Conservation (phyloP, 2,329 filamentous ascomycete species). For the Diaporthe citri region DNA sequence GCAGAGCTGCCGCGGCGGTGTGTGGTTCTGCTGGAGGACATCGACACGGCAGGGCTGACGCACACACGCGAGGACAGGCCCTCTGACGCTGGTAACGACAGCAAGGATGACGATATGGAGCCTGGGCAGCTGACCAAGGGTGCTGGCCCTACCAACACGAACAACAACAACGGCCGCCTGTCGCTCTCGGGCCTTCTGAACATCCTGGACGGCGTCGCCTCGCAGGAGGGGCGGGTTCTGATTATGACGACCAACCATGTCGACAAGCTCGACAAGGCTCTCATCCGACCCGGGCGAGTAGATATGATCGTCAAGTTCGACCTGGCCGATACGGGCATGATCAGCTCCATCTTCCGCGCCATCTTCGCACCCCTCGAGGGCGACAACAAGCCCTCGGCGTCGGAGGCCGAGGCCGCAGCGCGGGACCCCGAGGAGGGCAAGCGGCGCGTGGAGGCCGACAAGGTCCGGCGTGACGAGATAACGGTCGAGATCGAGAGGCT, state of each 20-base stretch:
- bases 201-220: conserved; percentile 80
- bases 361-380: conserved; percentile 67
- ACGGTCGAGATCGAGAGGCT: conserved; percentile 58
- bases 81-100: conserved; percentile 31
- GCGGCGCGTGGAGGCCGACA: conserved; percentile 47
- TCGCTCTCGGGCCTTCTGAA: conserved; percentile 85
- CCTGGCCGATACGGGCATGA: conserved; percentile 66
- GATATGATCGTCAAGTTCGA: conserved; percentile 71
- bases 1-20: conserved; percentile 76
- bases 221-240: conserved; percentile 72
- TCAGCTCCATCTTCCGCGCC: conserved; percentile 66
- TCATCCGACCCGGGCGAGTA: conserved; percentile 73
- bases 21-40: conserved; percentile 81
- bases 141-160: conserved; percentile 36
- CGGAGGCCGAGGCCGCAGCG: conserved; percentile 40
- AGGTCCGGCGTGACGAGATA: conserved; percentile 51
- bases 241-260: conserved; percentile 77
- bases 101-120: conserved; percentile 41
- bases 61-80: conserved; percentile 63
- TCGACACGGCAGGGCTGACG: conserved; percentile 79
- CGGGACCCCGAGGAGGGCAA: conserved; percentile 48
- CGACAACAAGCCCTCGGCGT: conserved; percentile 53
- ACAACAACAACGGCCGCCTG: conserved; percentile 56
- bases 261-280: conserved; percentile 71
- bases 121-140: conserved; percentile 27